Conservation (phyloP, 257 asterid genomes). For the Thymus quinquecostatus region DNA sequence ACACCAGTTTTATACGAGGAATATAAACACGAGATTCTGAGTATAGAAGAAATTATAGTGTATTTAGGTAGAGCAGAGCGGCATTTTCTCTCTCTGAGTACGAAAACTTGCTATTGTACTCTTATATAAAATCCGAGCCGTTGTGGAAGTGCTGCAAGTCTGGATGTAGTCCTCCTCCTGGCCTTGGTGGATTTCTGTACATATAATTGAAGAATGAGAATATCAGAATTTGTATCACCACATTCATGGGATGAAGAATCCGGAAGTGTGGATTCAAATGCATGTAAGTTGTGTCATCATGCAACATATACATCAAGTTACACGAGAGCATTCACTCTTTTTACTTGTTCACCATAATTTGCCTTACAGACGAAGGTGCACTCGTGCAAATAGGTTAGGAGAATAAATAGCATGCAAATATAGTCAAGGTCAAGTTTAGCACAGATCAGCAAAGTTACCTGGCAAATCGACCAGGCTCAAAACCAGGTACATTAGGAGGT, state of each 20-base stretch:
- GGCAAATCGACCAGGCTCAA: constrained; percentile 76
- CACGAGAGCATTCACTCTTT: background rate
- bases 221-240: background rate
- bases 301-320: background rate
- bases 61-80: background rate
- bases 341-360: background rate
- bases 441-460: constrained; percentile 45
- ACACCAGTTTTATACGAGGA: background rate
- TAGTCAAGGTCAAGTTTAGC: background rate
- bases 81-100: background rate
- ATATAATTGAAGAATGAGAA: background rate
- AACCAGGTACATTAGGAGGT: constrained; percentile 87
- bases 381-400: background rate
- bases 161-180: constrained; percentile 47
- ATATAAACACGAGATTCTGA: too few relatives aligned
- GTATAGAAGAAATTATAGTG: background rate
- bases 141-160: constrained; percentile 50
- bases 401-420: constrained; percentile 28
- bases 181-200: constrained; percentile 44
- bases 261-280: background rate
- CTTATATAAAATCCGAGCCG: constrained; percentile 45
- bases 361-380: background rate
- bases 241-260: background rate
- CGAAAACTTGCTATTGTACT: background rate
- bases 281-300: background rate